phyloP scores from a whole-genome alignment of 2,329 filamentous ascomycete genomes.

The Leptographium flavum region DNA sequence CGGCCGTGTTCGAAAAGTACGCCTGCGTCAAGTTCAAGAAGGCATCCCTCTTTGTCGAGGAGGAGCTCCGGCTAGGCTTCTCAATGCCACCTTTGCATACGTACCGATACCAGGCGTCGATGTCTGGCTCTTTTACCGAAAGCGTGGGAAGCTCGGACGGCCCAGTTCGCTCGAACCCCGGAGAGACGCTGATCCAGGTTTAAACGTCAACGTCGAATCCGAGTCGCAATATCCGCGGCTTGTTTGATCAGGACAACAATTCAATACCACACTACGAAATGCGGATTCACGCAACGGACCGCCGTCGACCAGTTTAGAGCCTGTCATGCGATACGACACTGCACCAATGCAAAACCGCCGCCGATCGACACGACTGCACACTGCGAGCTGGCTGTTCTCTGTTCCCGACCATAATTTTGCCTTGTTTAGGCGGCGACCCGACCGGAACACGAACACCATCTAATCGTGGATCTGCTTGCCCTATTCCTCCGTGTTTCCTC shows the following conservation, averaged over 20 bases:
- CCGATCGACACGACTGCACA: not conserved
- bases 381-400: not conserved
- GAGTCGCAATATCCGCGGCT: too few relatives aligned
- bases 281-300: too few relatives aligned
- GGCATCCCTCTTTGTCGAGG: conserved; percentile 66
- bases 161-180: not conserved
- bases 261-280: too few relatives aligned
- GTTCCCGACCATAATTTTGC: not conserved
- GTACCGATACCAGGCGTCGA: conserved; percentile 3
- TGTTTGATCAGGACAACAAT: too few relatives aligned
- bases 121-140: conserved; percentile 1
- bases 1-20: conserved; percentile 86
- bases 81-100: conserved; percentile 21
- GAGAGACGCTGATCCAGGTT: not conserved
- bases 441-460: conserved; percentile 1
- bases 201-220: conserved; percentile 3
- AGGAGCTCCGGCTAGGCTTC: conserved; percentile 52
- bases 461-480: not conserved
- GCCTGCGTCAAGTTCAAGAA: conserved; percentile 75
- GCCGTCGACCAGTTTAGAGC: too few relatives aligned
- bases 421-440: not conserved
- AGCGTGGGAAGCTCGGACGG: not conserved
- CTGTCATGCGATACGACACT: too few relatives aligned
- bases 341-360: not conserved
- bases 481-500: not conserved